Conservation (phyloP, 2,329 filamentous ascomycete genomes). For the Phaeoacremonium minimum region DNA sequence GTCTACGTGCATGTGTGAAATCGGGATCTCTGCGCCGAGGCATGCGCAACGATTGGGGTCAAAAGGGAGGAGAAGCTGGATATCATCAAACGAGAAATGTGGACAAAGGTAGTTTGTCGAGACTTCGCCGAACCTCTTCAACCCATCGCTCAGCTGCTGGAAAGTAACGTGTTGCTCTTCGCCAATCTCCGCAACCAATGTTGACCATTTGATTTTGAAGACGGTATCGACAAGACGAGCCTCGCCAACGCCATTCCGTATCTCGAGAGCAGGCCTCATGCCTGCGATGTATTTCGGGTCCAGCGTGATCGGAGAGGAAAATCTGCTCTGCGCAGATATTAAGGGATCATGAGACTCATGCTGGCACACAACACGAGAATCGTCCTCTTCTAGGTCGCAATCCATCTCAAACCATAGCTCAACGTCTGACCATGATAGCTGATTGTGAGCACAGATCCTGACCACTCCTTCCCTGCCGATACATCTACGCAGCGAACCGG, state of each 20-base stretch:
- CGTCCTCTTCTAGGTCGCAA: background rate
- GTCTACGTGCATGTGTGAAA: background rate
- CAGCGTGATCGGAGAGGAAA: background rate
- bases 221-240: background rate
- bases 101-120: background rate
- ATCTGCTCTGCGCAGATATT: background rate
- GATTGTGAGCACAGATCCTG: background rate
- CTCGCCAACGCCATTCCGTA: background rate
- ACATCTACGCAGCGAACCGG: background rate
- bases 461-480: background rate
- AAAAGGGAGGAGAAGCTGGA: background rate
- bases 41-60: background rate
- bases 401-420: background rate
- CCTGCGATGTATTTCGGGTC: background rate
- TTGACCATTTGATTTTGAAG: background rate
- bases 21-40: background rate
- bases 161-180: background rate
- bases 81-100: background rate
- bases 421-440: background rate
- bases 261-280: background rate
- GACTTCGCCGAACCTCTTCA: background rate
- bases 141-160: background rate
- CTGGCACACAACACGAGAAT: background rate
- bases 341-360: background rate
- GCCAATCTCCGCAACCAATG: background rate